A percentile compares a stretch with the other conserved stretches of the same genome.
phyloP scores from a whole-genome alignment of 805 yeast genomes.

The Torulaspora microellipsoides region DNA sequence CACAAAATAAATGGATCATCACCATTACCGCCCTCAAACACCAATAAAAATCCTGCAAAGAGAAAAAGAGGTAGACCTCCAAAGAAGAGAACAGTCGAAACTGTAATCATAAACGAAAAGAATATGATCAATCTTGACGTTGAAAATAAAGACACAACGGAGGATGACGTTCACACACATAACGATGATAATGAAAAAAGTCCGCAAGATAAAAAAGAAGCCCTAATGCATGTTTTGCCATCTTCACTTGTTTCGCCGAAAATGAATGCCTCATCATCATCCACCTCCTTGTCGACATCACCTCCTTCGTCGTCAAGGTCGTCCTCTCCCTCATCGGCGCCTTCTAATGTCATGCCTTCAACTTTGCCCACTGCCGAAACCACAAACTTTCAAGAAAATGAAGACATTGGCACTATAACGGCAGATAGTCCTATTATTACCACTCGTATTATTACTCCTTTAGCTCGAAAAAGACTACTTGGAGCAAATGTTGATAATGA shows the following conservation, averaged over 20 bases:
- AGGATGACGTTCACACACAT: slow-evolving; percentile 15
- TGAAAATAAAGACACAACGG: slow-evolving; percentile 13
- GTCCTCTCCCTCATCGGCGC: slow-evolving; percentile 7
- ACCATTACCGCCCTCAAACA: neutral
- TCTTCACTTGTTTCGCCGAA: neutral
- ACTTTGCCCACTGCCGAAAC: slow-evolving; percentile 11
- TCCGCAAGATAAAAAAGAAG: neutral
- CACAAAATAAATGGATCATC: slow-evolving; percentile 1
- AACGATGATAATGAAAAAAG: slow-evolving; percentile 8
- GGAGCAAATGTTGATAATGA: slow-evolving; percentile 11
- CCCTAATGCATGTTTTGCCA: neutral
- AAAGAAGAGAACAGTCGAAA: slow-evolving; percentile 30
- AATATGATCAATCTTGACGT: slow-evolving; percentile 24
- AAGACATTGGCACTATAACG: neutral
- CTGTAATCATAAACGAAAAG: slow-evolving; percentile 23
- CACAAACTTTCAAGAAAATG: slow-evolving; percentile 5
- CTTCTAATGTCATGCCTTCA: slow-evolving; percentile 7
- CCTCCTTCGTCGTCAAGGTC: slow-evolving; percentile 10
- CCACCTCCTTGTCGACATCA: slow-evolving; percentile 5
- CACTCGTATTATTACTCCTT: slow-evolving; percentile 11
- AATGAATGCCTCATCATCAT: neutral
- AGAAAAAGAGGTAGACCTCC: slow-evolving; percentile 36
- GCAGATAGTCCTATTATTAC: slow-evolving; percentile 4
- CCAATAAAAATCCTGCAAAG: slow-evolving; percentile 8
- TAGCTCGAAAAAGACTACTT: slow-evolving; percentile 10